A percentile compares a stretch with the other conserved stretches of the same genome.
Conservation (phyloP, 768 basidiomycete genomes). For the Termitomyces bulborhizus region DNA sequence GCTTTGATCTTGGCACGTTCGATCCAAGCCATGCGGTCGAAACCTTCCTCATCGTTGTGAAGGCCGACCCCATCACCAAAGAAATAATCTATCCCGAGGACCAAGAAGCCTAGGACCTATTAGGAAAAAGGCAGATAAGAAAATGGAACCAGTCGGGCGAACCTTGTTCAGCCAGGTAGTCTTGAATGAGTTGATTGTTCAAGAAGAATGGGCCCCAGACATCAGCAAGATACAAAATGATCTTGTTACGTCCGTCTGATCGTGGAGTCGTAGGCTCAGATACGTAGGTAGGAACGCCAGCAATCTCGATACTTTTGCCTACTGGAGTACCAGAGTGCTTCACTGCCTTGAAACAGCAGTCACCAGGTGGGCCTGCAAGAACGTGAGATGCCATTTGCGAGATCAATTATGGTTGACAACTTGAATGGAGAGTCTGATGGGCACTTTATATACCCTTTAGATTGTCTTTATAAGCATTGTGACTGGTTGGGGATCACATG, state of each 20-base stretch:
- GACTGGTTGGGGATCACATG: background rate
- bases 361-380: constrained; percentile 39
- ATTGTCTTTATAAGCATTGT: background rate
- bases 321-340: constrained; percentile 44
- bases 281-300: constrained; percentile 47
- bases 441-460: background rate
- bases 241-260: constrained; percentile 24
- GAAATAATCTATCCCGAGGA: constrained; percentile 60
- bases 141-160: background rate
- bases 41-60: constrained; percentile 30
- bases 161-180: constrained; percentile 61
- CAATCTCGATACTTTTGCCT: constrained; percentile 33
- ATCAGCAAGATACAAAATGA: constrained; percentile 55
- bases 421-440: background rate
- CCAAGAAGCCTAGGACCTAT: constrained; percentile 40
- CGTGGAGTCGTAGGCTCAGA: constrained; percentile 32
- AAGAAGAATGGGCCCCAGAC: constrained; percentile 53
- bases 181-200: constrained; percentile 56
- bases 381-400: constrained; percentile 17
- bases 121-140: background rate
- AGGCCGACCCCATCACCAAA: constrained; percentile 47
- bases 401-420: background rate
- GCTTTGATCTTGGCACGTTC: constrained; percentile 28
- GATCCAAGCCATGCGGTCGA: constrained; percentile 38
- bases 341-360: constrained; percentile 48